Evolutionary conservation across 2,329 filamentous ascomycete genomes (phyloP), one percentile per base, ranked within the genome.

Genomic region (Colletotrichum camelliae): DNA sequence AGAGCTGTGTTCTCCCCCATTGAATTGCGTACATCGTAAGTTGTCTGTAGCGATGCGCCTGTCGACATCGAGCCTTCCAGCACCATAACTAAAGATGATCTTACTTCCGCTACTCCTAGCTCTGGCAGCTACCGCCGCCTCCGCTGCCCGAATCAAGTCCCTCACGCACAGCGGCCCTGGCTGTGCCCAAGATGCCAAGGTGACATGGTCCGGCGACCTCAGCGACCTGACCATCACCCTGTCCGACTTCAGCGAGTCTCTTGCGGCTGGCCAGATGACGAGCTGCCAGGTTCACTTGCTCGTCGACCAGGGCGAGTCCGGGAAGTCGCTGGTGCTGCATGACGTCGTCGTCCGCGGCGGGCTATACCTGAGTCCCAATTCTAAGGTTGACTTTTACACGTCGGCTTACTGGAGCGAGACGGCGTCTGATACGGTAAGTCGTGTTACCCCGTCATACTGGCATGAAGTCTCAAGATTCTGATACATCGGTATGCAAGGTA

Each of bases 181-280:
- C 9, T 77, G 72, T 52, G 57, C 62, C 7, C 75, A 75, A 29
- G 58, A 58, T 31, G 62, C 72, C 8, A 75, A 52, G 33, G 35
- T 77, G 35, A 75, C 72, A 9, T 75, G 75, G 75, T 74, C 77
- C 7, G 79, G 78, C 35, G 61, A 33, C 21, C 70, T 79, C 27
- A 75, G 74, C 33, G 77, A 77, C 27, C 55, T 74, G 27, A 85
- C 86, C 74, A 87, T 85, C 75, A 86, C 86, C 70, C 80, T 86
- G 74, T 83, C 85, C 0, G 86, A 82, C 68, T 85, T 86, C 67
- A 85, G 86, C 77, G 72, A 80, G 39, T 80, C 82, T 35, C 78
- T 85, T 76, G 81, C 84, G 74, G 81, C 81, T 35, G 84, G 81
- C 18, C 83, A 86, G 72, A 75, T 64, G 31, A 72, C 75, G 27